Evolutionary conservation across 208 protist genomes (phyloP), one percentile per base, ranked within the genome.

Genomic region (Strigomonas culicis): DNA sequence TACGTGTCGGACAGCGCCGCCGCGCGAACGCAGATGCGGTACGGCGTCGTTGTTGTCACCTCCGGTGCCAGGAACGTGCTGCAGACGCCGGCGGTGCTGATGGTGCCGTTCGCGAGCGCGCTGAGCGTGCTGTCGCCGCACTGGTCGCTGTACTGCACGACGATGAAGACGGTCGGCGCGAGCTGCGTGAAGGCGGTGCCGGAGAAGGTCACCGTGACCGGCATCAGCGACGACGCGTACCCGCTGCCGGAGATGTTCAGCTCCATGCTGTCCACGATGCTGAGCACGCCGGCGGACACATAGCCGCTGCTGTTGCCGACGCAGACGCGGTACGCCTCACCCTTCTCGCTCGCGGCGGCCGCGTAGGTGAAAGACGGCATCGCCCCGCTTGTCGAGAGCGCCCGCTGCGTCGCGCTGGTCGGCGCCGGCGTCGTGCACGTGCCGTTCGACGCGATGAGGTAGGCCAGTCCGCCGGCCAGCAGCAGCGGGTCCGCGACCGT

Each of bases 281-380:
- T 65, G 11, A 91, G 28, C 19, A 44, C 66, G 17, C 78, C 80
- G n/a, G 77, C 44, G 1, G 58, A 28, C 32, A 68, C 36, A 34
- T 72, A 87, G 2, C 19, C n/a, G 41, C 56, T 60, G 1, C 13
- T 28, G 17, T 17, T 43, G 19, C 74, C 73, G 4, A 76, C 58
- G 55, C 84, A 87, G 15, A 87, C 72, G 32, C 57, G 53, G 51
- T 77, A 80, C 1, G 46, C 47, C 0, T 43, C 55, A 25, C 74
- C 74, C 4, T 66, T 63, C 25, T 21, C 39, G 13, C 19, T 30
- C 31, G 19, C 60, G 1, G 4, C 28, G 6, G 74, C 66, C 0
- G 70, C 72, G 57, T 77, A 80, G 60, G 36, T 43, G 22, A 64
- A 61, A 2, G 57, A 74, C 34, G 78, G 74, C 46, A 69, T 22